Evolutionary conservation across 305 asterid species (phyloP).

Genomic region (Vinca major): DNA sequence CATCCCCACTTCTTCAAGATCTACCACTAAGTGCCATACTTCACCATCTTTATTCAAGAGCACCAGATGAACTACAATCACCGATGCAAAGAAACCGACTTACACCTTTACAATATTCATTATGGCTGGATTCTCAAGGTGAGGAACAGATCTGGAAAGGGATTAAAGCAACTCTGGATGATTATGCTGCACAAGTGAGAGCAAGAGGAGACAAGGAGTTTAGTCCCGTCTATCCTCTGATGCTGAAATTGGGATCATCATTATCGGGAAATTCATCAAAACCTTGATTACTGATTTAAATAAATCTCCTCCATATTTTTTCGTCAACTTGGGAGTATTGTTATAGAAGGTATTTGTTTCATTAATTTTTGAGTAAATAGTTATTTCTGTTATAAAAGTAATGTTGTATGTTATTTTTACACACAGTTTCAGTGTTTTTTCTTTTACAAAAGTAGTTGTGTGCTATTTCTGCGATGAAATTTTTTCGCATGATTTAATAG

Average conservation of each 20-base stretch:
- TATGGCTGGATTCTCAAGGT: conserved; percentile 94
- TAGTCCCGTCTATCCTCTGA: conserved; percentile 78
- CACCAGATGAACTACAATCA: conserved; percentile 78
- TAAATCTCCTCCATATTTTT: not conserved
- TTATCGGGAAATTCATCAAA: conserved; percentile 31
- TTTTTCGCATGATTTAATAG: too few relatives aligned
- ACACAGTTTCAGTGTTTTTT: too few relatives aligned
- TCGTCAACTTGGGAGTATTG: not conserved
- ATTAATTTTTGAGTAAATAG: too few relatives aligned
- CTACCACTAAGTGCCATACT: conserved; percentile 73
- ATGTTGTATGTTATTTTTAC: too few relatives aligned
- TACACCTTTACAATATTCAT: conserved; percentile 68
- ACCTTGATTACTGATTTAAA: conserved; percentile 7
- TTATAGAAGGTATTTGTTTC: not conserved
- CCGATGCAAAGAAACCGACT: conserved; percentile 81
- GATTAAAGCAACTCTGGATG: conserved; percentile 74
- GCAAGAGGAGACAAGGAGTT: conserved; percentile 89
- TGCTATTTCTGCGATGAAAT: too few relatives aligned
- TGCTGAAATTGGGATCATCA: conserved; percentile 69
- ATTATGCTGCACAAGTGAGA: conserved; percentile 65
- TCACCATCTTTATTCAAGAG: conserved; percentile 87
- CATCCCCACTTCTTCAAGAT: conserved; percentile 84
- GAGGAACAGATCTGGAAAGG: conserved; percentile 98
- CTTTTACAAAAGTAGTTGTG: too few relatives aligned
- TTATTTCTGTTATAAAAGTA: too few relatives aligned